Conservation (phyloP, 805 yeast genomes). For the Pichia manshurica region DNA sequence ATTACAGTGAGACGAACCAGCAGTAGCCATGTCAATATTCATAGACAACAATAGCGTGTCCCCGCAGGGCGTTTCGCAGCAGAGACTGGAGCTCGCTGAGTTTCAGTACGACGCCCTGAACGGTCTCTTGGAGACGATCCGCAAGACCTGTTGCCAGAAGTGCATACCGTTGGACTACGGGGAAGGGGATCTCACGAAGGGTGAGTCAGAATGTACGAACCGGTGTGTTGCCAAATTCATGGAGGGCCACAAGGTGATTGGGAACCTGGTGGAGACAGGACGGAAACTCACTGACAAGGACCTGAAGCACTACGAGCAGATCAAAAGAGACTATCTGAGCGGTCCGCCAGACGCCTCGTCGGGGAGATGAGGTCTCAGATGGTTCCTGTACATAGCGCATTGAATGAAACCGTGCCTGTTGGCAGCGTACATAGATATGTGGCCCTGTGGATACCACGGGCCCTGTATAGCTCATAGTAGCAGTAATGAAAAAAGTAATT, state of each 20-base stretch:
- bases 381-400: too few relatives aligned
- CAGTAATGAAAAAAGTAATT: too few relatives aligned
- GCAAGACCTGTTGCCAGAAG: conserved; percentile 60
- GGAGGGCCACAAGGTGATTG: conserved; percentile 60
- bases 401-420: too few relatives aligned
- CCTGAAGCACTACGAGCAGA: conserved; percentile 26
- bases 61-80: conserved; percentile 50
- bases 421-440: too few relatives aligned
- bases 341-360: not conserved
- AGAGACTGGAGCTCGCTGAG: conserved; percentile 56
- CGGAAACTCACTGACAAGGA: conserved; percentile 42
- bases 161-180: conserved; percentile 79
- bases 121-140: conserved; percentile 42
- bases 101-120: conserved; percentile 64
- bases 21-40: conserved; percentile 53
- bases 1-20: not conserved
- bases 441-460: too few relatives aligned
- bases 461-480: too few relatives aligned
- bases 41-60: conserved; percentile 38
- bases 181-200: conserved; percentile 72
- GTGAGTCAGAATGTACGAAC: conserved; percentile 82
- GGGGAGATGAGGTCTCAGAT: not conserved
- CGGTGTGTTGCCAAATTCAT: conserved; percentile 92
- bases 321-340: conserved; percentile 21
- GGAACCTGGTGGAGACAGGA: conserved; percentile 39